Evolutionary conservation across 176 grass and related monocot species (phyloP).

Genomic region (Avena insularis): DNA sequence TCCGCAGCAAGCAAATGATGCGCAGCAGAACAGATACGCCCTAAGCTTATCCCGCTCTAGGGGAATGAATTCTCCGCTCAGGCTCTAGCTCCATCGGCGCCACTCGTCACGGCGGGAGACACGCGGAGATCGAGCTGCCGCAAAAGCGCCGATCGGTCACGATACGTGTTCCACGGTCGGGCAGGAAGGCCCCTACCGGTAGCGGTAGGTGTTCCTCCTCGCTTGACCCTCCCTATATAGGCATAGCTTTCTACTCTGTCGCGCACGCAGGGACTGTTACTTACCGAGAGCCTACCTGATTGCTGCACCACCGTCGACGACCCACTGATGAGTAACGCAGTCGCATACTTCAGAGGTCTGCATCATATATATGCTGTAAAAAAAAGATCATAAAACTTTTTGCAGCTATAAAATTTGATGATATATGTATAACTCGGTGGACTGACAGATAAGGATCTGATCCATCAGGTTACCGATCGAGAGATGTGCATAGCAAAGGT

Average conservation of each 20-base stretch:
- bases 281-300: not conserved
- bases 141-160: conserved; percentile 1
- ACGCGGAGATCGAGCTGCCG: conserved; percentile 1
- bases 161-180: not conserved
- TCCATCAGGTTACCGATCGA: not conserved
- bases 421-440: not conserved
- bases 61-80: not conserved
- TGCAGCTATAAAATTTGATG: too few relatives aligned
- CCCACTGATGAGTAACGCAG: too few relatives aligned
- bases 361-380: too few relatives aligned
- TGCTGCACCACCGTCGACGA: not conserved
- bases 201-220: not conserved
- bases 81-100: conserved; percentile 5
- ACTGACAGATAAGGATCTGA: not conserved
- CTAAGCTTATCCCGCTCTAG: conserved; percentile 14
- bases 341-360: too few relatives aligned
- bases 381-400: too few relatives aligned
- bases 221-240: not conserved
- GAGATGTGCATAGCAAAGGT: not conserved
- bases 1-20: conserved; percentile 8
- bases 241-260: not conserved
- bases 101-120: conserved; percentile 39
- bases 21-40: conserved; percentile 35
- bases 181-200: not conserved
- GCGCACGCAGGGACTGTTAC: not conserved